Conservation (phyloP, 192 early-diverging fungal species). For the Umbelopsis isabellina region DNA sequence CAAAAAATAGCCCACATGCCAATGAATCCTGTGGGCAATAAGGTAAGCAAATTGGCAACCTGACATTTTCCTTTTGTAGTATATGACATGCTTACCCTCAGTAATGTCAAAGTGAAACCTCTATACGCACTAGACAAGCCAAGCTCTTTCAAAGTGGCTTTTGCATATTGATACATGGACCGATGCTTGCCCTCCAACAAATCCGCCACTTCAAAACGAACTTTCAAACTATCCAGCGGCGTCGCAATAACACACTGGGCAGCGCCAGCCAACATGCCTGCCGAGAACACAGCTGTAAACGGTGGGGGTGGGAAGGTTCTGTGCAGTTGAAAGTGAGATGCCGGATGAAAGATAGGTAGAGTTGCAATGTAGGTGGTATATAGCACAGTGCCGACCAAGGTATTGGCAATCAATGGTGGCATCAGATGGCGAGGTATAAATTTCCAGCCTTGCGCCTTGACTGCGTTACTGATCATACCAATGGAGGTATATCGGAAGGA, state of each 20-base stretch:
- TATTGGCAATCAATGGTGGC: conserved; percentile 76
- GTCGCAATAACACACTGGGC: conserved; percentile 76
- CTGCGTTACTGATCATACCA: conserved; percentile 73
- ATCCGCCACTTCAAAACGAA: conserved; percentile 77
- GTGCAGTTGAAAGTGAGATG: conserved; percentile 49
- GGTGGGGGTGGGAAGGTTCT: conserved; percentile 54
- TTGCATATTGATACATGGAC: conserved; percentile 70
- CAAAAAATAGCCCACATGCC: conserved; percentile 78
- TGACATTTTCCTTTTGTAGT: conserved; percentile 23
- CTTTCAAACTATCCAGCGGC: conserved; percentile 73
- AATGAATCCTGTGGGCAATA: conserved; percentile 56
- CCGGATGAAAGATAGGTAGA: conserved; percentile 54
- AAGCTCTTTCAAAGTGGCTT: conserved; percentile 56
- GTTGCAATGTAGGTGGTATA: conserved; percentile 76
- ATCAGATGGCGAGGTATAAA: conserved; percentile 73
- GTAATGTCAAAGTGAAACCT: conserved; percentile 54
- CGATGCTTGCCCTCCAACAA: conserved; percentile 69
- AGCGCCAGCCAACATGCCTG: conserved; percentile 63
- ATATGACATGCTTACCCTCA: conserved; percentile 43
- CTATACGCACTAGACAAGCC: conserved; percentile 58
- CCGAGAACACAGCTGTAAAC: conserved; percentile 53
- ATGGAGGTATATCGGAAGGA: conserved; percentile 69
- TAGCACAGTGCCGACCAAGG: conserved; percentile 71
- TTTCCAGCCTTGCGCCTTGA: conserved; percentile 67
- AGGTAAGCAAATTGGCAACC: neutral